A percentile compares a stretch with the other conserved stretches of the same genome.
phyloP scores from a whole-genome alignment of 2,329 filamentous ascomycete genomes.

The Neofusicoccum laricinum region DNA sequence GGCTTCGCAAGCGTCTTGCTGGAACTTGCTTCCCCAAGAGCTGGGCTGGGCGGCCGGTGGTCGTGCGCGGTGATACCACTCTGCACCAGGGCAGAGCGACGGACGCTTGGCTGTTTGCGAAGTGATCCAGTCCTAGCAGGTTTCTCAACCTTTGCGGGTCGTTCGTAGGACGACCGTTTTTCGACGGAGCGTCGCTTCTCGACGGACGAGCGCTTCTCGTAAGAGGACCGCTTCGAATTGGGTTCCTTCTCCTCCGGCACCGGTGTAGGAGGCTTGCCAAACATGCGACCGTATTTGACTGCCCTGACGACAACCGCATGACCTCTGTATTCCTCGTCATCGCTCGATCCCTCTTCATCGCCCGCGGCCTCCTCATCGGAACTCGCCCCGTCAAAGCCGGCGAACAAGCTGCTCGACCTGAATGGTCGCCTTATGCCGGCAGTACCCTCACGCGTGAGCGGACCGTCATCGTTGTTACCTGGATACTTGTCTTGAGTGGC shows the following conservation, averaged over 20 bases:
- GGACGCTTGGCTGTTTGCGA: slow-evolving; percentile 59
- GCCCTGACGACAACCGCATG: slow-evolving; percentile 41
- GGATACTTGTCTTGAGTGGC: slow-evolving; percentile 65
- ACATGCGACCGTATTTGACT: slow-evolving; percentile 47
- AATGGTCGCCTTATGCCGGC: slow-evolving; percentile 66
- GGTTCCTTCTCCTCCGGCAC: slow-evolving; percentile 43
- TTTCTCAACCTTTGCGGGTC: slow-evolving; percentile 34
- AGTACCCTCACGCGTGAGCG: slow-evolving; percentile 58
- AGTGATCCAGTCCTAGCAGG: slow-evolving; percentile 25
- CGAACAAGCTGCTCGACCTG: slow-evolving; percentile 80
- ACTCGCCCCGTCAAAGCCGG: slow-evolving; percentile 57
- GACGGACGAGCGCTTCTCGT: slow-evolving; percentile 35
- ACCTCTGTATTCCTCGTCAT: slow-evolving; percentile 58
- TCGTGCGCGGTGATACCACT: slow-evolving; percentile 71
- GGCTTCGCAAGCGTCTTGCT: slow-evolving; percentile 33
- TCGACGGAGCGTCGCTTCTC: slow-evolving; percentile 15
- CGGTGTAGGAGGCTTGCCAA: slow-evolving; percentile 39
- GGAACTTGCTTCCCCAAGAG: slow-evolving; percentile 50
- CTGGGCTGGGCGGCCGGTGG: slow-evolving; percentile 63
- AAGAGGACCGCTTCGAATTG: slow-evolving; percentile 26
- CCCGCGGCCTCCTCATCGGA: slow-evolving; percentile 54
- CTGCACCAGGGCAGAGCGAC: slow-evolving; percentile 76
- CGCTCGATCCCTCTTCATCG: slow-evolving; percentile 55
- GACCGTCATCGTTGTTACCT: slow-evolving; percentile 77
- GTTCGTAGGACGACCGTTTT: slow-evolving; percentile 30